phyloP scores from a whole-genome alignment of 225 moss, liverwort and hornwort genomes.

The Polytrichum formosum region DNA sequence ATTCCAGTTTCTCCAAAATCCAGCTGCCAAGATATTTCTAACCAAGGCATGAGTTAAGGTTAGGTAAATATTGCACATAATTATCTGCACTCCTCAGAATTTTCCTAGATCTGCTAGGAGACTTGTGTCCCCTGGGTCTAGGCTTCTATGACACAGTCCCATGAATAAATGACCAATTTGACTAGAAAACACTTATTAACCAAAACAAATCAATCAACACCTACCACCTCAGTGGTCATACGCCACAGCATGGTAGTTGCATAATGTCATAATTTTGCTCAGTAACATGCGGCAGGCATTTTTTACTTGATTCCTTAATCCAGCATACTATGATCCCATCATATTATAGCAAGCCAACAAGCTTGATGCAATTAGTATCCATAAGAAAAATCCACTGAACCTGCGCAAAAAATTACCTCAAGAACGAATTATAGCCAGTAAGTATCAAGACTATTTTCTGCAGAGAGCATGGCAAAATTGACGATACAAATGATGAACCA shows the following conservation, averaged over 20 bases:
- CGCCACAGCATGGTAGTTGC: background rate
- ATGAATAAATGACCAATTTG: too few species aligned
- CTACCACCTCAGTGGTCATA: slow-evolving; percentile 8
- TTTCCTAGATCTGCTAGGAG: too few species aligned
- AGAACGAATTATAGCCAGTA: background rate
- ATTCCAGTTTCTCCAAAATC: too few species aligned
- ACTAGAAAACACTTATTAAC: too few species aligned
- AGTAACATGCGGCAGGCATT: background rate
- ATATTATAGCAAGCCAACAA: slow-evolving; percentile 6
- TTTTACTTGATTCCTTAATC: slow-evolving; percentile 6
- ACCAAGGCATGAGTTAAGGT: too few species aligned
- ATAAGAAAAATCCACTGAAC: background rate
- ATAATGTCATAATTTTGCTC: slow-evolving; percentile 1
- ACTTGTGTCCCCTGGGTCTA: too few species aligned
- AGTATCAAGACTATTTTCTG: background rate
- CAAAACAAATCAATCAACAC: slow-evolving; percentile 2
- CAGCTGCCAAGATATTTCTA: too few species aligned
- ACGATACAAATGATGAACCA: background rate
- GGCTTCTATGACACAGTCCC: too few species aligned
- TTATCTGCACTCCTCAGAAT: too few species aligned
- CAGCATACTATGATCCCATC: slow-evolving; percentile 8
- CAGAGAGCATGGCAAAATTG: background rate
- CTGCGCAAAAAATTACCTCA: slow-evolving; percentile 2
- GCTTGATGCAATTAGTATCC: slow-evolving; percentile 1
- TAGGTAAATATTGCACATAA: too few species aligned